Percentiles rank a stretch among this genome's conserved stretches.
Evolutionary conservation across 345 rosid species (phyloP).

Genomic region (Cardamine chenopodiifolia): DNA sequence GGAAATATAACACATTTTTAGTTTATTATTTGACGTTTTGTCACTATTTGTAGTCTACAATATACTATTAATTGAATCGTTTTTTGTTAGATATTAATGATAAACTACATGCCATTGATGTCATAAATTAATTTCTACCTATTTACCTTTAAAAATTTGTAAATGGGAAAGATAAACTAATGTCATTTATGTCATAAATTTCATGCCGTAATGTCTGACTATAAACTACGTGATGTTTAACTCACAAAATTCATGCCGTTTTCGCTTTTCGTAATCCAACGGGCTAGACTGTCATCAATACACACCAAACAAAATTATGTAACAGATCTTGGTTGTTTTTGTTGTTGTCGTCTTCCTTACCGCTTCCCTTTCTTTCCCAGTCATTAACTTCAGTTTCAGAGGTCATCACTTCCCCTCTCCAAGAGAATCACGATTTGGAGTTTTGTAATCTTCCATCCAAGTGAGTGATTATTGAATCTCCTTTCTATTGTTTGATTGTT

Average conservation of each 20-base stretch:
- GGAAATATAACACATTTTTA: not conserved
- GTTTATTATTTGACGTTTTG: not conserved
- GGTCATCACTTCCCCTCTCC: slow-evolving; percentile 1
- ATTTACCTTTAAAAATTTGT: no score
- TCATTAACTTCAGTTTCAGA: slow-evolving; percentile 15
- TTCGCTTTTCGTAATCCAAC: not conserved
- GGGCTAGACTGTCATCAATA: not conserved
- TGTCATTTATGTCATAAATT: not conserved
- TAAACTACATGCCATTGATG: no score
- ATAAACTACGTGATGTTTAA: not conserved
- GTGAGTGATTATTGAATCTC: not conserved
- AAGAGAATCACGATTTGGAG: not conserved
- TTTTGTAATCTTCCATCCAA: slow-evolving; percentile 12
- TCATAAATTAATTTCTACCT: no score
- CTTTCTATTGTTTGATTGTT: not conserved
- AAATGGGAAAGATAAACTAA: not conserved
- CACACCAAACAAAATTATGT: not conserved
- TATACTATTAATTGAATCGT: not conserved
- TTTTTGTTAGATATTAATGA: not conserved
- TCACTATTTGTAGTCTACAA: not conserved
- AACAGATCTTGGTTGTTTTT: not conserved
- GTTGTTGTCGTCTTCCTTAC: slow-evolving; percentile 16
- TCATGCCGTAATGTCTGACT: not conserved
- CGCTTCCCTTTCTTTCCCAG: not conserved
- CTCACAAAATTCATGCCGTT: not conserved